phyloP scores from a whole-genome alignment of 352 stramenopile species.

The Phytophthora hibernalis region DNA sequence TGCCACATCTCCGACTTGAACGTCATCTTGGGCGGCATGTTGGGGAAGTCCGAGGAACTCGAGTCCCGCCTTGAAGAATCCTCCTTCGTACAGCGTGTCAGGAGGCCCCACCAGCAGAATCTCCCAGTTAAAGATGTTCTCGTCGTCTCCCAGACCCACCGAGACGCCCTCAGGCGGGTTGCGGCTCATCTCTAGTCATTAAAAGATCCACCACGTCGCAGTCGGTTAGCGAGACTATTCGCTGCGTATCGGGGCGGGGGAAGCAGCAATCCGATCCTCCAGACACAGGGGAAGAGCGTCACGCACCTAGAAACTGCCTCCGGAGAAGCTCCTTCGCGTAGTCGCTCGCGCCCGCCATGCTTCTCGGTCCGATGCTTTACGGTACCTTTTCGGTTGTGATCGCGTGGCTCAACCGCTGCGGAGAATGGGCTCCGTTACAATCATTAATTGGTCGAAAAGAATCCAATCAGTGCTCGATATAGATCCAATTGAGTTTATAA shows the following conservation, averaged over 20 bases:
- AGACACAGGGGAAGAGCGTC: slow-evolving; percentile 2
- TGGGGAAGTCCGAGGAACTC: slow-evolving; percentile 99
- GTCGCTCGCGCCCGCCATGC: slow-evolving; percentile 57
- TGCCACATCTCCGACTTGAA: slow-evolving; percentile 99
- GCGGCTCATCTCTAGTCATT: slow-evolving; percentile 95
- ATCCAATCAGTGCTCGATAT: not conserved
- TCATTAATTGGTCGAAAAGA: not conserved
- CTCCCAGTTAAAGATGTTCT: slow-evolving; percentile 99
- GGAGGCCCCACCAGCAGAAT: slow-evolving; percentile 97
- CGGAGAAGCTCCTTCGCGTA: slow-evolving; percentile 85
- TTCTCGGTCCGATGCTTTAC: slow-evolving; percentile 21
- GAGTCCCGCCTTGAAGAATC: slow-evolving; percentile 98
- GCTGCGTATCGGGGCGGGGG: not conserved
- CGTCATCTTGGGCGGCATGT: slow-evolving; percentile 98
- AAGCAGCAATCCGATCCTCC: not conserved
- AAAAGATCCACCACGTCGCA: slow-evolving; percentile 25
- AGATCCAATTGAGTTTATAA: slow-evolving; percentile 1
- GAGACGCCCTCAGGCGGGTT: slow-evolving; percentile 99
- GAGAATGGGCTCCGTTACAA: not conserved
- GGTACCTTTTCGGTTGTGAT: slow-evolving; percentile 33
- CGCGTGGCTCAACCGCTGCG: slow-evolving; percentile 16
- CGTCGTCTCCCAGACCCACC: slow-evolving; percentile 97
- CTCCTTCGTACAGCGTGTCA: slow-evolving; percentile 96
- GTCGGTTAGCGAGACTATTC: slow-evolving; percentile 1
- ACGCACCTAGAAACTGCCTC: slow-evolving; percentile 83